Conservation (phyloP, 306 rosid genomes). For the Hylodesmum podocarpum region DNA sequence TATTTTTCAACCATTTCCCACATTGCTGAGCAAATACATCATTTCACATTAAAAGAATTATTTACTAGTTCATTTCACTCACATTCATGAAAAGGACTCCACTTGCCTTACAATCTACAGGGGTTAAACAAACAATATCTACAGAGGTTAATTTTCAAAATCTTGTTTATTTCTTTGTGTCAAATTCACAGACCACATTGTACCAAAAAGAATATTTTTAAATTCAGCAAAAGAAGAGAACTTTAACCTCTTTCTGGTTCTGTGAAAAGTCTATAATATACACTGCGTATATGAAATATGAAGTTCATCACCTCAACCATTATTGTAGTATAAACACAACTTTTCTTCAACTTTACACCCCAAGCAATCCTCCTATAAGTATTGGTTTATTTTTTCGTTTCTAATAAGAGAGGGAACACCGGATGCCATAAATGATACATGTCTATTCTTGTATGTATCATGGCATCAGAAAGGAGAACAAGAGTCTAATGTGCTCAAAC, state of each 20-base stretch:
- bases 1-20: neutral
- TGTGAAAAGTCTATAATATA: neutral
- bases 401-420: neutral
- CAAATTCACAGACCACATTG: neutral
- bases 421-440: neutral
- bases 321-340: neutral
- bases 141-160: neutral
- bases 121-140: neutral
- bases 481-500: conserved; percentile 25
- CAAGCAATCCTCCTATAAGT: neutral
- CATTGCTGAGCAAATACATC: neutral
- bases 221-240: neutral
- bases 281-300: neutral
- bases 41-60: neutral
- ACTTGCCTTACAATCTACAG: neutral
- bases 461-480: conserved; percentile 14
- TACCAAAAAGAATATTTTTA: neutral
- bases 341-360: neutral
- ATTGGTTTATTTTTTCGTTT: neutral
- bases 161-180: neutral
- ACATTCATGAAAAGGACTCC: neutral
- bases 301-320: neutral
- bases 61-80: neutral
- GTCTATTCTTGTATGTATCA: neutral
- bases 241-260: neutral